Base-by-base conservation (phyloP, 2,329 filamentous ascomycete species). In the Sporothrix phasma region DNA sequence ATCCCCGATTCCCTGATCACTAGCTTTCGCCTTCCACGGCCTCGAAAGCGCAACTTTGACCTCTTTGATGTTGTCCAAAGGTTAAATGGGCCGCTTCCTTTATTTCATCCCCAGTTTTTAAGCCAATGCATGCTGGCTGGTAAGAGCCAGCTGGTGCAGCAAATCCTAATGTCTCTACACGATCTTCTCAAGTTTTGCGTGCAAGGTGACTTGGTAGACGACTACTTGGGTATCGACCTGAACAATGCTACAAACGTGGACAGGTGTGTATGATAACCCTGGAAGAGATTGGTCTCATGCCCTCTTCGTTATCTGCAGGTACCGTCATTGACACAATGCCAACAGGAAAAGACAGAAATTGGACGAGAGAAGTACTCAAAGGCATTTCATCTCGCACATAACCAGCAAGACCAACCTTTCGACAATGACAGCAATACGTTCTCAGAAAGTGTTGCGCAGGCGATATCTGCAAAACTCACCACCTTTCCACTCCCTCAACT, bases 21-120 rank as follows among this genome's bases (percentile, higher is more conserved):
- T 3, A 76, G 76, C 56, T 69, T 81, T 49, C 76, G 80, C 19
- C 71, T 84, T 22, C 78, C 81, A 15, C 76, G 78, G 54, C 73
- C 75, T 26, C 80, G 78, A 66, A 76, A 76, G 70, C 79, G 79
- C 47, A 79, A 78, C 1, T 82, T 85, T 72, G 87, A 94, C 71
- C 77, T 96, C 4, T 96, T 95, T 69, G 86, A 92, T 45, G 83
- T 92, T 8, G 89, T 95, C 11, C 88, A 89, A 69, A 81, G 89
- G 66, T 80, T 97, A 58, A 97, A 97, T 71, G 90, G 91, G 0
- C 89, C 92, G 2, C 78, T 97, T 6, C 91, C 94, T 0, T 81
- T 95, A 2, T 99, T 96, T 70, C 93, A 99, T 70, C 94, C 94
- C 0, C 91, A 96, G 71, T 90, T 96, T 65, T 76, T 97, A 29